Base-by-base conservation (phyloP, 2,329 filamentous ascomycete species). In the Arthrobotrys entomopaga region DNA sequence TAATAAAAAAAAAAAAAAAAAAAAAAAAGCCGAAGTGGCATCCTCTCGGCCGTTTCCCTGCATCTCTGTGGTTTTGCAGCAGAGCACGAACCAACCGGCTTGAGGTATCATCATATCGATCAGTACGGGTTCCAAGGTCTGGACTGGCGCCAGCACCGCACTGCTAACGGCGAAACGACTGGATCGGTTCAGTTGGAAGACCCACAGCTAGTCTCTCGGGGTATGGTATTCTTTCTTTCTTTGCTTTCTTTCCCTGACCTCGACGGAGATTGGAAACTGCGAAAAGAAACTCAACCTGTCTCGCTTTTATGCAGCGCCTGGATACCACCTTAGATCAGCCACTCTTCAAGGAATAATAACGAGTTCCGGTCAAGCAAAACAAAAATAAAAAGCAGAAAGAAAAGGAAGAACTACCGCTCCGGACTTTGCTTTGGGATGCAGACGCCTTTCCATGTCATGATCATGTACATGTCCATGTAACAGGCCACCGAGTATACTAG, bases 251-350 rank as follows among this genome's bases (percentile, higher is more conserved):
- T 46, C 58, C 65, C 65, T 70, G 48, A 58, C 58, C 48, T 53
- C 58, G 57, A 70, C 65, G 65, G 65, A 70, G 43, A 70, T 64
- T 64, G 65, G 65, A 56, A 70, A 70, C 65, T 34, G 65, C 65
- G 58, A 70, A 61, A 42, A 29, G 34, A 42, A 10, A 8, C 13
- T n/a, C 34, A 60, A 57, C 34, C 42, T 63, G 63, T 74, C 61
- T 67, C 57, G 42, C 53, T 40, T 29, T 26, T 50, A 56, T 46
- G 69, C 70, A 60, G 56, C 65, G 49, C 61, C 70, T 24, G 29
- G 57, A 74, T 74, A 74, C 70, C 58, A 74, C 70, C 70, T 67
- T 52, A 56, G 42, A 74, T 67, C 63, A 67, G 57, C 70, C 70
- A 57, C 57, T 34, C 8, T 58, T 63, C 60, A 22, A 20, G 65